Base-by-base conservation (phyloP, 768 basidiomycete species). In the Lactarius hengduanensis region DNA sequence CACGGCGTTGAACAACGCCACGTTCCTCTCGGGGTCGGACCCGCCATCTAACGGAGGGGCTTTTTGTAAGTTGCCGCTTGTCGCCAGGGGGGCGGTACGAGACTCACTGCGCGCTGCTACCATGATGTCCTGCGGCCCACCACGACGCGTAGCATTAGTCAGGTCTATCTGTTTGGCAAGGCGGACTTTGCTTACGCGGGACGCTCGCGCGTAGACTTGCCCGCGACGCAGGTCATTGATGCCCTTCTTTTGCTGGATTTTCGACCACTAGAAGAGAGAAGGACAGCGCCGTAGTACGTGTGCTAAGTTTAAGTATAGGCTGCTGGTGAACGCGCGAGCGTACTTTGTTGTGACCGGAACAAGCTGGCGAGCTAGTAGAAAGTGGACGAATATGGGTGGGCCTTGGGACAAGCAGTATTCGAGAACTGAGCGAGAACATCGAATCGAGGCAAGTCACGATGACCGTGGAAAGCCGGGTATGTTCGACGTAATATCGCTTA, bases 261-360 rank as follows among this genome's bases (percentile, higher is more conserved):
- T 71, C 36, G 70, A 71, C 70, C 70, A 71, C 70, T 71, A 59
- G 26, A 36, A 59, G 38, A 36, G 15, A 40, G n/a, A 32, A 9
- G 34, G n/a, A 22, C 45, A 47, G n/a, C n/a, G 30, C 43, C 43
- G 9, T 5, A 45, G 43, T 20, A 45, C 20, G 16, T n/a, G 10
- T 5, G 10, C 45, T 16, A 11, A 22, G 45, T 50, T 26, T 50
- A 6, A 50, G 22, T 26, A 32, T 30, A 50, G 22, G n/a, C 47
- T 11, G 22, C 2, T 22, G 22, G 26, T 53, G 8, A 9, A 26
- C 22, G n/a, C 36, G 11, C 36, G 11, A 38, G 22, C 62, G n/a
- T 56, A 70, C 70, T 62, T 71, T 71, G 40, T 71, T 71, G 63
- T 71, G 68, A n/a, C 70, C 70, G 2, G 70, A 61, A 45, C 41